Conservation (phyloP, 345 rosid genomes). For the Eucalyptus albens region DNA sequence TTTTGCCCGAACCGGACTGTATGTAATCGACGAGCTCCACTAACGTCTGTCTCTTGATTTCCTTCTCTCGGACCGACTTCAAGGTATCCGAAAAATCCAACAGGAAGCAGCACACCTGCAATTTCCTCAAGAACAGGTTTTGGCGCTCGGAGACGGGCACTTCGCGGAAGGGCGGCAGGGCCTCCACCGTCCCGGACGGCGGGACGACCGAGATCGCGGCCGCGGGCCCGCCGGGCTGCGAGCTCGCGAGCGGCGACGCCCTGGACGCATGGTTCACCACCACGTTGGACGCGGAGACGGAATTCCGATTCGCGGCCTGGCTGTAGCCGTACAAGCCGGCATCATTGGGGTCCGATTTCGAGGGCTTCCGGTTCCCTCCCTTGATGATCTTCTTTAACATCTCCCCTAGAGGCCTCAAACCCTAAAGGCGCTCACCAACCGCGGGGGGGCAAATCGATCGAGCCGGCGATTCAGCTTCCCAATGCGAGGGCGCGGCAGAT, state of each 20-base stretch:
- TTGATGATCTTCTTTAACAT: constrained; percentile 51
- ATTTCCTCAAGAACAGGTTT: constrained; percentile 29
- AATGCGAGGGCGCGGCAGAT: neutral
- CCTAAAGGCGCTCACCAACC: neutral
- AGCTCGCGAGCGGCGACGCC: neutral
- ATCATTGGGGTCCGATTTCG: constrained; percentile 19
- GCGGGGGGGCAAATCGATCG: neutral
- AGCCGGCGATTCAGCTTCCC: neutral
- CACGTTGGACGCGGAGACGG: constrained; percentile 11
- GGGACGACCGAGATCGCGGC: neutral
- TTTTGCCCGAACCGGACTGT: constrained; percentile 39
- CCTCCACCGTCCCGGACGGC: constrained; percentile 13
- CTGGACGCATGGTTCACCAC: constrained; percentile 38
- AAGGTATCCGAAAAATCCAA: constrained; percentile 24
- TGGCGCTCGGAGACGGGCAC: constrained; percentile 23
- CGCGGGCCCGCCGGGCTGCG: neutral
- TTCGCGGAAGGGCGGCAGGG: constrained; percentile 32
- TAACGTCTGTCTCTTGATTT: constrained; percentile 33
- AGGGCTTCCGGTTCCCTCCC: constrained; percentile 33
- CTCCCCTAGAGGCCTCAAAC: neutral
- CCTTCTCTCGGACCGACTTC: constrained; percentile 24
- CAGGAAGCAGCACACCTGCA: constrained; percentile 32
- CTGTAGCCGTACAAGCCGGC: neutral
- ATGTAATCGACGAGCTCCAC: constrained; percentile 43
- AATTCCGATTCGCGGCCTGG: neutral